phyloP scores from a whole-genome alignment of 352 stramenopile species.

The Globisporangium sylvaticum region DNA sequence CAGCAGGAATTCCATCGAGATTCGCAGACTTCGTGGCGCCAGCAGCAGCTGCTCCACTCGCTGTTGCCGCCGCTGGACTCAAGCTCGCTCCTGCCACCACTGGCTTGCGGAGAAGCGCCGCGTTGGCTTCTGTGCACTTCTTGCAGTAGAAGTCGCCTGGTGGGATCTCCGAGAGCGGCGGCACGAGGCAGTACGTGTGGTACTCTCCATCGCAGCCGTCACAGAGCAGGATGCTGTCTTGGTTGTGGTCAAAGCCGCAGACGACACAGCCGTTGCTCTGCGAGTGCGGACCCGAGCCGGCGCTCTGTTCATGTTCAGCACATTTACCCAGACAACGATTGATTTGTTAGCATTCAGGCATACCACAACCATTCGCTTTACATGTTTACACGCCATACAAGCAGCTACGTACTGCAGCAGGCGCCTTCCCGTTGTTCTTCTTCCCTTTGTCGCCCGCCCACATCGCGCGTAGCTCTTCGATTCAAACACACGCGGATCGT shows the following conservation, averaged over 20 bases:
- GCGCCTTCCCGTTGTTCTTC: constrained; percentile 10
- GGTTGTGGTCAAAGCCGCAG: constrained; percentile 69
- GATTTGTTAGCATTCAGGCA: neutral
- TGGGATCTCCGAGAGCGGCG: constrained; percentile 67
- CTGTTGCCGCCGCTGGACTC: neutral
- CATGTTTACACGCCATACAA: neutral
- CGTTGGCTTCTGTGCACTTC: constrained; percentile 48
- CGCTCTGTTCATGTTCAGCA: neutral
- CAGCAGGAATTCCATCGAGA: constrained; percentile 19
- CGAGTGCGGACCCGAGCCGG: constrained; percentile 17
- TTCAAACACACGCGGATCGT: neutral
- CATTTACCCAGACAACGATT: neutral
- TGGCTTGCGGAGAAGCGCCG: constrained; percentile 38
- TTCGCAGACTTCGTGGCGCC: constrained; percentile 4
- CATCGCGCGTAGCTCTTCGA: constrained; percentile 9
- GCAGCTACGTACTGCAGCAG: constrained; percentile 2
- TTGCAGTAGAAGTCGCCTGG: constrained; percentile 81
- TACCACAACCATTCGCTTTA: neutral
- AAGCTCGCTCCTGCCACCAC: constrained; percentile 17
- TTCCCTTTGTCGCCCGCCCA: constrained; percentile 16
- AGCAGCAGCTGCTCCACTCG: neutral
- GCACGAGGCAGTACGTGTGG: constrained; percentile 80
- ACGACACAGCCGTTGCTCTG: constrained; percentile 59
- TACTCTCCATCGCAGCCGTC: constrained; percentile 86
- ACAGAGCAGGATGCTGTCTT: constrained; percentile 78